Conservation (phyloP, 2,329 filamentous ascomycete genomes). For the Monilinia aucupariae region DNA sequence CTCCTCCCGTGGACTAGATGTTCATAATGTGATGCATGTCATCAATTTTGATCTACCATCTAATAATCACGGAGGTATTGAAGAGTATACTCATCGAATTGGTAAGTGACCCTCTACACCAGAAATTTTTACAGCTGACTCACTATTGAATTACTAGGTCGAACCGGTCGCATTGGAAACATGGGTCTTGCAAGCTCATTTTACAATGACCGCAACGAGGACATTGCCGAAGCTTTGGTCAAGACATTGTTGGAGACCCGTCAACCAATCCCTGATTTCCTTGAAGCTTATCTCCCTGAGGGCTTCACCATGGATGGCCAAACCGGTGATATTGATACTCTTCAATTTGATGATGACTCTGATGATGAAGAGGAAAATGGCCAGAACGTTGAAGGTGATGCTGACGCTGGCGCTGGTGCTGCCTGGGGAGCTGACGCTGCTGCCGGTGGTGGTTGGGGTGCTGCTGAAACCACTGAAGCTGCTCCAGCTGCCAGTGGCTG, state of each 20-base stretch:
- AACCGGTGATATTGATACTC: conserved; percentile 17
- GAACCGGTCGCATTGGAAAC: conserved; percentile 90
- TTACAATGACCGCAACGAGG: conserved; percentile 72
- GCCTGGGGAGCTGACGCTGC: neutral
- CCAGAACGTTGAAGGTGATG: conserved; percentile 15
- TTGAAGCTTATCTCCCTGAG: conserved; percentile 58
- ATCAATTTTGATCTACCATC: conserved; percentile 89
- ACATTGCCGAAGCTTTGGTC: conserved; percentile 67
- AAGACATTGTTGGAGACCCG: conserved; percentile 76
- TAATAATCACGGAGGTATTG: conserved; percentile 72
- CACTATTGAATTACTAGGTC: conserved; percentile 48
- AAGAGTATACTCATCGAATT: conserved; percentile 92
- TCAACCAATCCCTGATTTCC: conserved; percentile 77
- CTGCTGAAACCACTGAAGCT: conserved; percentile 1
- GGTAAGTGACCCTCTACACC: conserved; percentile 47
- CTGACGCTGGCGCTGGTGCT: neutral
- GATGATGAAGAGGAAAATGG: conserved; percentile 53
- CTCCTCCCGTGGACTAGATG: conserved; percentile 76
- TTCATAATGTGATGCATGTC: conserved; percentile 80
- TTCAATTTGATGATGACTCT: conserved; percentile 51
- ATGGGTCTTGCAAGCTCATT: conserved; percentile 82
- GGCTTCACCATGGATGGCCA: conserved; percentile 36
- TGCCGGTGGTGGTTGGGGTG: conserved; percentile 6
- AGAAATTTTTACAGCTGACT: conserved; percentile 3
- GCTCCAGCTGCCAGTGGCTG: conserved; percentile 4